A percentile compares a stretch with the other conserved stretches of the same genome.
Conservation (phyloP, 805 yeast genomes). For the Ogataea neopini region DNA sequence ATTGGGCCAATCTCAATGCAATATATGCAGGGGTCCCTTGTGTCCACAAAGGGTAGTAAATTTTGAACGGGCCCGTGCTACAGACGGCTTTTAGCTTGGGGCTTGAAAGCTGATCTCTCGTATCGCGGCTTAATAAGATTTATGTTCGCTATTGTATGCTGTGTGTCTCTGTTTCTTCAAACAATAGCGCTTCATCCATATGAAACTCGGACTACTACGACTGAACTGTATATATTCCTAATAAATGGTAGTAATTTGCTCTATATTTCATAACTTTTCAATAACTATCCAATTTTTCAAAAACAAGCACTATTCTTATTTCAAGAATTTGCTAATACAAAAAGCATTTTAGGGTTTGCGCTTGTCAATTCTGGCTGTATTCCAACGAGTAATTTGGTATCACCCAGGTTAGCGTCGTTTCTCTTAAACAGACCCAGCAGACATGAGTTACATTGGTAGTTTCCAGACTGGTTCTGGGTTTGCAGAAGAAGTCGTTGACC, state of each 20-base stretch:
- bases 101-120: background rate
- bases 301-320: background rate
- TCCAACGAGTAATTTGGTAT: background rate
- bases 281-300: background rate
- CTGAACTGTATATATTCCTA: background rate
- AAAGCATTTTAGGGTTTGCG: background rate
- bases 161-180: background rate
- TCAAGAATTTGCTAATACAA: background rate
- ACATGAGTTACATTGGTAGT: slow-evolving; percentile 2
- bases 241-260: background rate
- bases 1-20: background rate
- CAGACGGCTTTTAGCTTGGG: background rate
- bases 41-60: background rate
- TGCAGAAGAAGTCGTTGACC: background rate
- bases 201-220: background rate
- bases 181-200: background rate
- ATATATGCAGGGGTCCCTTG: slow-evolving; percentile 1
- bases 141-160: slow-evolving; percentile 1
- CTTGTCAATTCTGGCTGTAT: background rate
- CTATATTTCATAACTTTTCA: background rate
- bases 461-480: background rate
- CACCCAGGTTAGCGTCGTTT: background rate
- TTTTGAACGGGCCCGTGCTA: background rate
- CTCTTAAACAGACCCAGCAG: background rate
- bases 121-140: background rate